These are phyloP conservation scores for Omphalea diandra DNA, from an alignment of 441 rosid species.

Conservation along the genomic window DNA sequence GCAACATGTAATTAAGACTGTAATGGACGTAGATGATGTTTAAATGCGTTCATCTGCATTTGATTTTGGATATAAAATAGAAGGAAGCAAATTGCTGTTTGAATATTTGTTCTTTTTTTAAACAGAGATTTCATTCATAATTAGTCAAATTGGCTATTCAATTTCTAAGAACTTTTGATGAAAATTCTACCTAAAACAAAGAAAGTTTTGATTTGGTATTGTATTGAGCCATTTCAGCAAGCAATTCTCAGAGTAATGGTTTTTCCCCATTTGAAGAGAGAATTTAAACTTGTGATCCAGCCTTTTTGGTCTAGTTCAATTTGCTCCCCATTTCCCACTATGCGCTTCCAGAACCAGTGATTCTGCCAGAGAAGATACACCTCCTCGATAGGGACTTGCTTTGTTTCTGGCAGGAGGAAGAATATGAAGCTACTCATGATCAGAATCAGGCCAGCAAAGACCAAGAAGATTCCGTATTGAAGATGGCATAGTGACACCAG, in stretches of 20 bases:
- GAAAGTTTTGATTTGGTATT: background rate
- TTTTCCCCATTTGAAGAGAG: background rate
- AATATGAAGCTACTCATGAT: constrained; percentile 68
- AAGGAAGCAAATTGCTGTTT: no score
- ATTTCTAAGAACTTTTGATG: no score
- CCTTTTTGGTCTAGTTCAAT: constrained; percentile 4
- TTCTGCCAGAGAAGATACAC: constrained; percentile 65
- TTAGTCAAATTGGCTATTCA: no score
- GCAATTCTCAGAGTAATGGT: background rate
- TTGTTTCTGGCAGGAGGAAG: constrained; percentile 80
- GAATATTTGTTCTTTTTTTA: no score
- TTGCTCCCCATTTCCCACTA: constrained; percentile 22
- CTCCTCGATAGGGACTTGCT: constrained; percentile 85
- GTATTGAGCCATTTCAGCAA: background rate
- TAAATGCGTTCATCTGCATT: no score
- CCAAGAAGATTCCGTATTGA: constrained; percentile 65
- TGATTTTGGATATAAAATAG: no score
- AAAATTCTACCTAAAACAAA: background rate
- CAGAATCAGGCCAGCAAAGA: constrained; percentile 59
- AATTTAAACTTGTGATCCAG: background rate
- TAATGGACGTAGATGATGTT: no score
- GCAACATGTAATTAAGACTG: background rate
- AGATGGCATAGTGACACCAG: constrained; percentile 75
- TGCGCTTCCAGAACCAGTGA: constrained; percentile 79
- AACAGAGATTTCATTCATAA: no score